Evolutionary conservation across 768 basidiomycete genomes (phyloP), one percentile per base, ranked within the genome.

Genomic region (Xerocomus spinulosus): DNA sequence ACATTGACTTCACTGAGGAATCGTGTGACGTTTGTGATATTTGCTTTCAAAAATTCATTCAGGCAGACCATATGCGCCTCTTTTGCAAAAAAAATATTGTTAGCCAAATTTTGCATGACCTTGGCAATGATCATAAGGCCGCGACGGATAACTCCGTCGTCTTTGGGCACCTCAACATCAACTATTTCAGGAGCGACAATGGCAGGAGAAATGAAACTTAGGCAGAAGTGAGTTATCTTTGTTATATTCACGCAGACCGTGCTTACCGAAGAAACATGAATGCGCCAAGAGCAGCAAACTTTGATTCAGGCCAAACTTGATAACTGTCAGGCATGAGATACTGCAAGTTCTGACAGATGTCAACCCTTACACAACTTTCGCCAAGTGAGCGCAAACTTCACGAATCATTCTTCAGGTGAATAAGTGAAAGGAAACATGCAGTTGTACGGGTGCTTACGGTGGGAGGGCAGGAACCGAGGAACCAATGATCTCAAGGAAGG

Each of bases 41-140:
- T 86, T 9, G 71, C 75, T 48, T 74, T 72, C 24, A 91, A 68
- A 68, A 92, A 92, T 12, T 76, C 73, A 62, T 94, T 94, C 48
- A 94, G 64, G 28, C 78, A 73, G 24, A 80, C 80, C 88, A 93
- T 92, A 58, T 91, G 83, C 4, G 82, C 79, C 58, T 95, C 92
- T 64, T 93, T 93, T 10, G 87, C 90, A 56, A 95, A 95, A 59
- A 90, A 82, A 41, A 94, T 85, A 56, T 96, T 95, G 69, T 96
- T 97, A 17, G 92, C 92, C 25, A 96, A 69, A 59, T 91, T 93
- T 67, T 95, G 92, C 38, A 96, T 83, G 48, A 94, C 83, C 70
- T 94, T 96, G 36, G 91, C 88, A 53, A 96, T 85, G 39, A 88
- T 72, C 75, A 89, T 84, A 13, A 95, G 72, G 15, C 89, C 92